Percentiles rank a stretch among this genome's conserved stretches.
Conservation (phyloP, 106 monocot genomes). For the Acanthochlamys bracteata region DNA sequence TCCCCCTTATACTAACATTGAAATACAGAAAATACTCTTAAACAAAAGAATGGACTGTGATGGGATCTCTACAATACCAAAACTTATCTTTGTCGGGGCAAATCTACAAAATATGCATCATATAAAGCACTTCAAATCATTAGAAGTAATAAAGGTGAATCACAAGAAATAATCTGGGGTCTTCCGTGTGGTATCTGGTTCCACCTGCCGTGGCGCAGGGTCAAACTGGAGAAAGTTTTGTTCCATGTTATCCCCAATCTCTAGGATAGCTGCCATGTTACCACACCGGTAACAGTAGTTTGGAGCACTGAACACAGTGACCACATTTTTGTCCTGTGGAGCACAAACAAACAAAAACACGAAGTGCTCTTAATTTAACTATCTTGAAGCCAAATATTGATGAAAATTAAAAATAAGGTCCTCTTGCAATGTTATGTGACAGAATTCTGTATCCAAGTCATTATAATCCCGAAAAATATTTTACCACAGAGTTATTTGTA, state of each 20-base stretch:
- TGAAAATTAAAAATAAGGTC: no score
- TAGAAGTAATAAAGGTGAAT: not conserved
- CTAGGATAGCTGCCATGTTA: conserved; percentile 53
- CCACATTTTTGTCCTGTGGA: conserved; percentile 43
- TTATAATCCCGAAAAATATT: no score
- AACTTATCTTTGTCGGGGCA: no score
- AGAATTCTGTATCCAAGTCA: no score
- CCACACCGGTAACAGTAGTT: conserved; percentile 52
- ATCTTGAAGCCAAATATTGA: not conserved
- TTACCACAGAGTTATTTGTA: no score
- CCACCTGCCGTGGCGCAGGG: conserved; percentile 41
- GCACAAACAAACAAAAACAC: not conserved
- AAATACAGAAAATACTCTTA: no score
- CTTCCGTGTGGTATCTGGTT: conserved; percentile 36
- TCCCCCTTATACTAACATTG: no score
- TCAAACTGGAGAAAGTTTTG: conserved; percentile 50
- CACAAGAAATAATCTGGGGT: conserved; percentile 48
- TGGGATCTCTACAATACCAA: no score
- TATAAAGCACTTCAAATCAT: no score
- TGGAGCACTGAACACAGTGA: conserved; percentile 46
- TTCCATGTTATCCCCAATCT: conserved; percentile 49
- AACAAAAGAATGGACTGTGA: no score
- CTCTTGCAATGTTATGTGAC: no score
- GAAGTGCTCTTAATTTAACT: not conserved
- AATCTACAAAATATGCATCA: no score